Evolutionary conservation across 345 rosid species (phyloP).

Genomic region (Alliaria petiolata): DNA sequence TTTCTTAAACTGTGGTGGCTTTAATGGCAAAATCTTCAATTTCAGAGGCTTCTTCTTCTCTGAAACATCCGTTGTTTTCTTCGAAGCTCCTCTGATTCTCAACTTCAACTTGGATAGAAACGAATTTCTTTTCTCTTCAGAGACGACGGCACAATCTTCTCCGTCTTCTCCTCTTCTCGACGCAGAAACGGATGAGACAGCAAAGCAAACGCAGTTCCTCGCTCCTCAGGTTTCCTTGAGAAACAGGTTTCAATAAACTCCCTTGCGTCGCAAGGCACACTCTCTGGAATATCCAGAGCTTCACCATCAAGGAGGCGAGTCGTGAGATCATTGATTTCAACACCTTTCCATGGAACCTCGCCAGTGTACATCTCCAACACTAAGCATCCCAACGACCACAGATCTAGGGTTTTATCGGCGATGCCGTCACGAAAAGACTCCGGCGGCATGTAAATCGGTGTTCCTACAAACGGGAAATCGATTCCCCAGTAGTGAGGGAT

Average conservation of each 20-base stretch:
- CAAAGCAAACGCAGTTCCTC: not conserved
- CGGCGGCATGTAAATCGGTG: not conserved
- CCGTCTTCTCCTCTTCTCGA: not conserved
- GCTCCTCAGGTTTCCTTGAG: not conserved
- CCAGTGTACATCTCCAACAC: not conserved
- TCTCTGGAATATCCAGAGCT: not conserved
- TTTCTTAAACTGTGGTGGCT: not conserved
- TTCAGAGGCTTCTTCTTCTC: not conserved
- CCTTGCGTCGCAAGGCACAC: not conserved
- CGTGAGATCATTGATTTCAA: not conserved
- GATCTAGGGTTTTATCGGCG: not conserved
- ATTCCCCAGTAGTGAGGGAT: not conserved
- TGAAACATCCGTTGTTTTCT: not conserved
- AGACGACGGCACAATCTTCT: not conserved
- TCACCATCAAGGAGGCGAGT: not conserved
- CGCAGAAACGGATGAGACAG: not conserved
- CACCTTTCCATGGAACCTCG: not conserved
- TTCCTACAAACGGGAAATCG: not conserved
- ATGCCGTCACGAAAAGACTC: not conserved
- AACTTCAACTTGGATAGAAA: not conserved
- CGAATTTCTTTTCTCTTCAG: not conserved
- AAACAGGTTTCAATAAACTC: not conserved
- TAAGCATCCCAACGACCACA: constrained; percentile 2
- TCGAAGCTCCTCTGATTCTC: not conserved
- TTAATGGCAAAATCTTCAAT: not conserved